These are phyloP conservation scores for Madurella mycetomatis DNA, from an alignment of 2,329 filamentous ascomycete genomes.

Conservation along the genomic window DNA sequence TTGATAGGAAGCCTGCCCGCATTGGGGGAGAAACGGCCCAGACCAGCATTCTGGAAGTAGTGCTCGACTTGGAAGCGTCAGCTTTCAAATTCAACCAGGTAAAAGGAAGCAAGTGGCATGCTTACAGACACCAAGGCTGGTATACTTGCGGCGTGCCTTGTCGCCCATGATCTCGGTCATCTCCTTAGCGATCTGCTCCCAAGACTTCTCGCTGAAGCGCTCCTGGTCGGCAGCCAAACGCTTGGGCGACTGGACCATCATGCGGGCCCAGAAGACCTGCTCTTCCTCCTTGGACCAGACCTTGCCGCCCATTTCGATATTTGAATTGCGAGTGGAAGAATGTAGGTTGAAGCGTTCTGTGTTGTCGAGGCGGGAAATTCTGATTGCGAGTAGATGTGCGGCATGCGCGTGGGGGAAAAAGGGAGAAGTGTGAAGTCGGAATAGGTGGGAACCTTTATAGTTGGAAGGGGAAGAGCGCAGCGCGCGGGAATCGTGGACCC, in stretches of 20 bases:
- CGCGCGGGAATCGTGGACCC: neutral
- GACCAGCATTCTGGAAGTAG: conserved; percentile 30
- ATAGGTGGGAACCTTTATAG: neutral
- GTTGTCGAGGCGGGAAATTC: neutral
- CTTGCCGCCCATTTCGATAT: conserved; percentile 44
- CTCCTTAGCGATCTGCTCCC: conserved; percentile 19
- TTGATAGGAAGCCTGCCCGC: neutral
- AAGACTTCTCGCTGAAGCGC: conserved; percentile 18
- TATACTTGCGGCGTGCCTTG: conserved; percentile 27
- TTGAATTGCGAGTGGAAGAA: neutral
- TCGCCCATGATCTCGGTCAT: conserved; percentile 24
- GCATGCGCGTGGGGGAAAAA: neutral
- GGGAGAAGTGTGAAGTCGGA: neutral
- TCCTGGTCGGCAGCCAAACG: conserved; percentile 17
- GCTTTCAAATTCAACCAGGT: neutral
- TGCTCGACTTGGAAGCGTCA: conserved; percentile 29
- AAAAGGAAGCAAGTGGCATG: neutral
- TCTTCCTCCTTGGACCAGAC: conserved; percentile 48
- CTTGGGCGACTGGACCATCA: conserved; percentile 29
- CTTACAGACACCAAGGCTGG: conserved; percentile 28
- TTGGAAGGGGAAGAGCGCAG: neutral
- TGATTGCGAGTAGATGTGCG: neutral
- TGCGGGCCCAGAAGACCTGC: conserved; percentile 41
- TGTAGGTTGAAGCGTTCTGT: neutral
- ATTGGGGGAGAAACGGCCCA: conserved; percentile 24